A percentile compares a stretch with the other conserved stretches of the same genome.
These are phyloP conservation scores for Diaporthe nobilis DNA, from an alignment of 2,329 filamentous ascomycete genomes.

Conservation along the genomic window DNA sequence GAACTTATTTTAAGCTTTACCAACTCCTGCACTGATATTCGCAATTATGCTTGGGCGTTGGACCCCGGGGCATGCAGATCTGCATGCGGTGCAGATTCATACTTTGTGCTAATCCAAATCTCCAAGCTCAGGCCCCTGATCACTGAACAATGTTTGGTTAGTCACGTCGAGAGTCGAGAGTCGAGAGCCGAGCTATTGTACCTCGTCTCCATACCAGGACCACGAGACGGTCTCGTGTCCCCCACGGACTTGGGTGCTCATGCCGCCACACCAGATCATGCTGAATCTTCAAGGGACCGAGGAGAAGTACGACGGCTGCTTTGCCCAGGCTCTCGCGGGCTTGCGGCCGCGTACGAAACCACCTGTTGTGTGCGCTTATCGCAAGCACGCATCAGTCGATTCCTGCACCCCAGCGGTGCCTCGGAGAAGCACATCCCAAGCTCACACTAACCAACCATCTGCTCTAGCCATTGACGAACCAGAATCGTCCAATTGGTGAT, in stretches of 20 bases:
- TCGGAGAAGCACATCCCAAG: slow-evolving; percentile 37
- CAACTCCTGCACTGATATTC: slow-evolving; percentile 22
- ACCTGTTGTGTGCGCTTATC: slow-evolving; percentile 23
- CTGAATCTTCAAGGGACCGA: not conserved
- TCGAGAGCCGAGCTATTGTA: not conserved
- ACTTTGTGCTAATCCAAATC: slow-evolving; percentile 13
- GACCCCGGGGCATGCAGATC: slow-evolving; percentile 22
- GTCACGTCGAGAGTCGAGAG: not conserved
- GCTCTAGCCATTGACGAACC: slow-evolving; percentile 30
- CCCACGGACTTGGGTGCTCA: not conserved
- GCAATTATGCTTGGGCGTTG: slow-evolving; percentile 9
- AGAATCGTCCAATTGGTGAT: slow-evolving; percentile 14
- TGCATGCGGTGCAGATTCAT: slow-evolving; percentile 10
- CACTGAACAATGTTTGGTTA: not conserved
- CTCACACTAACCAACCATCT: slow-evolving; percentile 27
- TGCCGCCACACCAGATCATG: not conserved
- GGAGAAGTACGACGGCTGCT: not conserved
- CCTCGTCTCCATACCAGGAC: not conserved
- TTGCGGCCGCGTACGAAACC: not conserved
- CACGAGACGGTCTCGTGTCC: not conserved
- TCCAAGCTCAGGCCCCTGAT: not conserved
- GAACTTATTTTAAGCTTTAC: slow-evolving; percentile 23
- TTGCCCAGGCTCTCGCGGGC: not conserved
- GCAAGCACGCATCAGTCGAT: slow-evolving; percentile 7
- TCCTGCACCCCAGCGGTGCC: slow-evolving; percentile 38